Evolutionary conservation across 2,329 filamentous ascomycete species (phyloP).

Genomic region (Gliomastix tumulicola): DNA sequence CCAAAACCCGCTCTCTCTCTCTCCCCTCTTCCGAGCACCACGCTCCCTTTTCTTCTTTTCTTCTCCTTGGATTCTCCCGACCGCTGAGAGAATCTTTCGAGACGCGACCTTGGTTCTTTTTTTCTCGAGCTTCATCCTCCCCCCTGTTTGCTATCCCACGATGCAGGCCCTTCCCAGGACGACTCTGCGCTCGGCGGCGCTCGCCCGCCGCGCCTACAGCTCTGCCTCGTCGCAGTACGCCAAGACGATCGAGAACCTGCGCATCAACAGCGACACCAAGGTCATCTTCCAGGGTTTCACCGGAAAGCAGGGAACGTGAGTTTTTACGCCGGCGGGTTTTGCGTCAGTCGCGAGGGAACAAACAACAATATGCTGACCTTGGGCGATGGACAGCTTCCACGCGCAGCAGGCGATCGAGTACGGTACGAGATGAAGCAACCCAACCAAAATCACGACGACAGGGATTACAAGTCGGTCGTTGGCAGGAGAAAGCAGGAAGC

Average conservation of each 20-base stretch:
- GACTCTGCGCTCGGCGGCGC: constrained; percentile 61
- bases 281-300: constrained; percentile 97
- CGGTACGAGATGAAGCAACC: constrained; percentile 49
- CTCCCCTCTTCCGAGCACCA: constrained; percentile 7
- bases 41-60: no score
- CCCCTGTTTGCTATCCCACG: constrained; percentile 30
- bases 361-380: no score
- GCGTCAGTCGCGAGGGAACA: no score
- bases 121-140: constrained; percentile 3
- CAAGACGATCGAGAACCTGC: constrained; percentile 74
- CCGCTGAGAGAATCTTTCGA: no score
- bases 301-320: constrained; percentile 90
- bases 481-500: no score
- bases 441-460: no score
- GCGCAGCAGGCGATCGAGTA: constrained; percentile 97
- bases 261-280: constrained; percentile 89
- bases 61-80: no score
- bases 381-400: constrained; percentile 98
- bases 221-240: constrained; percentile 61
- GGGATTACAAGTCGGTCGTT: no score
- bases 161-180: constrained; percentile 82
- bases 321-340: constrained; percentile 19
- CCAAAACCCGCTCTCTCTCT: constrained; percentile 11
- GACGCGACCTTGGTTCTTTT: no score
- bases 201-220: constrained; percentile 67